Conservation (phyloP, 371 early-diverging fungal species). For the Lichtheimia ramosa region DNA sequence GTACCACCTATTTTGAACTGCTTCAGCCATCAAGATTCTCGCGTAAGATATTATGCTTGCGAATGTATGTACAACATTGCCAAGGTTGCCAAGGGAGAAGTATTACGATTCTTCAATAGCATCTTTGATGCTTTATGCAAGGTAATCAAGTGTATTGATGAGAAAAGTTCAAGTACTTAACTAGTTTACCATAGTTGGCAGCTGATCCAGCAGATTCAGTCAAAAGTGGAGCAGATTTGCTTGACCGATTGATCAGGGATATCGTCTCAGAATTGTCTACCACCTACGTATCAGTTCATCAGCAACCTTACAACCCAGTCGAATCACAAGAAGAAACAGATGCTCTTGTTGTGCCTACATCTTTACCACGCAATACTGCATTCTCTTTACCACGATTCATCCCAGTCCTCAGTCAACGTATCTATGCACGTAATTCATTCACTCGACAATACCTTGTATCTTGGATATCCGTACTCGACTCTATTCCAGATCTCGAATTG, state of each 20-base stretch:
- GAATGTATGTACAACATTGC: constrained; percentile 96
- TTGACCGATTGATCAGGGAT: constrained; percentile 90
- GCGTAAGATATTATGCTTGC: constrained; percentile 94
- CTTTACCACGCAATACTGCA: constrained; percentile 41
- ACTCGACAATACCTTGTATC: constrained; percentile 87
- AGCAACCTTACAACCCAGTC: constrained; percentile 29
- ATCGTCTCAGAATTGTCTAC: constrained; percentile 86
- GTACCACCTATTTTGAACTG: constrained; percentile 89
- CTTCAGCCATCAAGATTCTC: constrained; percentile 81
- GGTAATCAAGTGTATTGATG: constrained; percentile 37
- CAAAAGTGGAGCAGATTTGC: constrained; percentile 84
- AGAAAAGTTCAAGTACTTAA: not conserved
- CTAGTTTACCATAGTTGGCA: constrained; percentile 49
- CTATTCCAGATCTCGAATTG: constrained; percentile 88
- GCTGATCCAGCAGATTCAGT: constrained; percentile 85
- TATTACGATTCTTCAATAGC: constrained; percentile 88
- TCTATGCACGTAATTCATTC: constrained; percentile 81
- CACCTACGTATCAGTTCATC: constrained; percentile 52
- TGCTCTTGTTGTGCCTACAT: constrained; percentile 16
- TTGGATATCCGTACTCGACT: constrained; percentile 86
- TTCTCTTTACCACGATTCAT: constrained; percentile 88
- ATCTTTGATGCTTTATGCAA: constrained; percentile 90
- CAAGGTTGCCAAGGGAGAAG: constrained; percentile 84
- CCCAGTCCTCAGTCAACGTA: constrained; percentile 83
- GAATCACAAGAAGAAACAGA: constrained; percentile 20